Evolutionary conservation across 2,329 filamentous ascomycete genomes (phyloP).

Genomic region (Colletotrichum lini): DNA sequence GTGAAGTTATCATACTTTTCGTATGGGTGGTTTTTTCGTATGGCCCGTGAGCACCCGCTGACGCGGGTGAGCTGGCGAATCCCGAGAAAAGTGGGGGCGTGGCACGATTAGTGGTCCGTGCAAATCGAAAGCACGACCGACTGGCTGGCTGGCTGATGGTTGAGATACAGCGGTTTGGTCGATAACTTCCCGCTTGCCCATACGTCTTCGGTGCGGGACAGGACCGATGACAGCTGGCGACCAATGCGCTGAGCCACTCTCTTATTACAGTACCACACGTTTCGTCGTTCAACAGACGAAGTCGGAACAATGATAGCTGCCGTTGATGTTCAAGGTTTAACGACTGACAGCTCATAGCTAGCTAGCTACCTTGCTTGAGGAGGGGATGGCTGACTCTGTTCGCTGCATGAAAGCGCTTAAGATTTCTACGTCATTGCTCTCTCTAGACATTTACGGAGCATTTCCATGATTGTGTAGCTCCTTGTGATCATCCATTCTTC

Average conservation of each 20-base stretch:
- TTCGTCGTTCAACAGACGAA: constrained; percentile 5
- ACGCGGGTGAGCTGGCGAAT: no score
- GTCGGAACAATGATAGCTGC: not conserved
- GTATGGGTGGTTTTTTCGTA: no score
- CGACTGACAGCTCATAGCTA: constrained; percentile 4
- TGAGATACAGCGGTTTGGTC: not conserved
- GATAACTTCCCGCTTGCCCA: not conserved
- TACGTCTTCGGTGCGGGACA: not conserved
- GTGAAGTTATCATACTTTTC: no score
- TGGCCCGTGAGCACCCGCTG: no score
- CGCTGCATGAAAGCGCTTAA: not conserved
- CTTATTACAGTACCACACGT: constrained; percentile 13
- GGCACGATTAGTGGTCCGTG: constrained; percentile 32
- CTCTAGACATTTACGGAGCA: not conserved
- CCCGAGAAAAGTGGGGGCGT: no score
- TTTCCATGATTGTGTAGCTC: not conserved
- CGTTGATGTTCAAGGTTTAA: not conserved
- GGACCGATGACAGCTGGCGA: constrained; percentile 28
- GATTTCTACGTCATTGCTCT: not conserved
- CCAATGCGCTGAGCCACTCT: constrained; percentile 17
- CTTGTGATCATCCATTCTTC: not conserved
- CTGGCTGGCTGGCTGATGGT: not conserved
- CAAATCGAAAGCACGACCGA: constrained; percentile 9
- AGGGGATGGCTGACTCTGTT: not conserved
- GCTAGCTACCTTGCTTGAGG: not conserved